phyloP scores from a whole-genome alignment of 2,329 filamentous ascomycete genomes.

The Seiridium unicorne region DNA sequence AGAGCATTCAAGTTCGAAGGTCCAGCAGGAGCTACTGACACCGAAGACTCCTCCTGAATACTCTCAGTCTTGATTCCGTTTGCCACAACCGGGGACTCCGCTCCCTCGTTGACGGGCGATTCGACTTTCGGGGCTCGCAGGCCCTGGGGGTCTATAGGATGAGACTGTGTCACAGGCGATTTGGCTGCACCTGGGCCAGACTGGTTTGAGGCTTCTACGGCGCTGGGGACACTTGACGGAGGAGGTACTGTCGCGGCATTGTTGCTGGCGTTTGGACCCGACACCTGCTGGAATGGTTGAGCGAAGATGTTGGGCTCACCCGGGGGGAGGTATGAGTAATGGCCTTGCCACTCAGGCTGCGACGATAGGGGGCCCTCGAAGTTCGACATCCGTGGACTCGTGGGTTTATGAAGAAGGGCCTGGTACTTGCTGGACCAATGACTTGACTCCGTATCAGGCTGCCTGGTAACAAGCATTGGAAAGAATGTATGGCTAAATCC shows the following conservation, averaged over 20 bases:
- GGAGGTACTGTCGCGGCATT: slow-evolving; percentile 33
- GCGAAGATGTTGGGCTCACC: slow-evolving; percentile 43
- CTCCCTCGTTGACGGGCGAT: slow-evolving; percentile 34
- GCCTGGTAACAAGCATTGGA: slow-evolving; percentile 58
- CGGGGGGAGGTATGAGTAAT: slow-evolving; percentile 49
- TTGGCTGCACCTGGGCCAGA: slow-evolving; percentile 33
- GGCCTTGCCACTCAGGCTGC: slow-evolving; percentile 56
- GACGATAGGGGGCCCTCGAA: slow-evolving; percentile 51
- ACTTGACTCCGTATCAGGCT: slow-evolving; percentile 51
- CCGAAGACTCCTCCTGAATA: slow-evolving; percentile 36
- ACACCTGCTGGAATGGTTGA: slow-evolving; percentile 41
- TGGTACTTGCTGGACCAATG: slow-evolving; percentile 56
- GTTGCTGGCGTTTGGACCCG: slow-evolving; percentile 31
- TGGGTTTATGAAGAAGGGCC: slow-evolving; percentile 41
- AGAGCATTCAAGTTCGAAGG: slow-evolving; percentile 39
- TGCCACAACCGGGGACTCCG: slow-evolving; percentile 27
- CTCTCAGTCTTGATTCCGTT: slow-evolving; percentile 38
- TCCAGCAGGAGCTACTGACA: slow-evolving; percentile 36
- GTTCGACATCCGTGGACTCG: slow-evolving; percentile 57
- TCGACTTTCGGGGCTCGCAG: slow-evolving; percentile 39
- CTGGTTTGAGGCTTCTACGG: slow-evolving; percentile 61
- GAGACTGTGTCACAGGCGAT: slow-evolving; percentile 34
- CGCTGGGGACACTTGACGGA: slow-evolving; percentile 32
- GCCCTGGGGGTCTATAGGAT: slow-evolving; percentile 38
- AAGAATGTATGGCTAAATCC: slow-evolving; percentile 19